These are phyloP conservation scores for Tephrocybe sp. DNA, from an alignment of 768 basidiomycete genomes.

Conservation along the genomic window DNA sequence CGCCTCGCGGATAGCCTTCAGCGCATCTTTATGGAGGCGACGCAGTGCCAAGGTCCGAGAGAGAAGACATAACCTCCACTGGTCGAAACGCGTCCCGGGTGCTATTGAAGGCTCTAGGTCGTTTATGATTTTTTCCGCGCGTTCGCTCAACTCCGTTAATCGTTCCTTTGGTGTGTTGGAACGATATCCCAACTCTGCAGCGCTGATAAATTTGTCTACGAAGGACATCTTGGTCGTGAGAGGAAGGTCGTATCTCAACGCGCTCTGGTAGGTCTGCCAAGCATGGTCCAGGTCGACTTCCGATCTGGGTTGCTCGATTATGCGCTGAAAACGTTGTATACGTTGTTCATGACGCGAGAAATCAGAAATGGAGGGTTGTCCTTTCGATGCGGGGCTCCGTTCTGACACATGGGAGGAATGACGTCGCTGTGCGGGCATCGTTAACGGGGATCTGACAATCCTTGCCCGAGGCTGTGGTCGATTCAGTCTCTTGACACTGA, in stretches of 20 bases:
- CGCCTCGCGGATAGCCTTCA: constrained; percentile 24
- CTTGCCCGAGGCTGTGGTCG: constrained; percentile 1
- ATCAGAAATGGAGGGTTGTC: background rate
- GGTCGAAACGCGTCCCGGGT: constrained; percentile 6
- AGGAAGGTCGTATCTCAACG: constrained; percentile 13
- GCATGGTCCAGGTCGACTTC: constrained; percentile 36
- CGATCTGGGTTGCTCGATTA: background rate
- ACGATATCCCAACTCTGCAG: constrained; percentile 20
- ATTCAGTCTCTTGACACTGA: constrained; percentile 6
- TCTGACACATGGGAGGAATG: constrained; percentile 22
- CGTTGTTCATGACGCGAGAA: background rate
- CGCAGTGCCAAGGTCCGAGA: constrained; percentile 11
- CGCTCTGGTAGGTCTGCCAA: constrained; percentile 37
- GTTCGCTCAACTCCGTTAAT: background rate
- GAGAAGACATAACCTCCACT: constrained; percentile 13
- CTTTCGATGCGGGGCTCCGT: background rate
- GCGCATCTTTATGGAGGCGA: constrained; percentile 10
- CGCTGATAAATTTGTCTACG: constrained; percentile 21
- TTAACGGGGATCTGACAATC: background rate
- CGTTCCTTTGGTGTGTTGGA: background rate
- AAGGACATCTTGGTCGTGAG: constrained; percentile 15
- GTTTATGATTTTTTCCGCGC: background rate
- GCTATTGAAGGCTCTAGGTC: background rate
- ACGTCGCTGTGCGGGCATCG: constrained; percentile 20
- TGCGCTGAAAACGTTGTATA: constrained; percentile 8